Evolutionary conservation across 305 asterid species (phyloP).

Genomic region (Solanum hybrid): DNA sequence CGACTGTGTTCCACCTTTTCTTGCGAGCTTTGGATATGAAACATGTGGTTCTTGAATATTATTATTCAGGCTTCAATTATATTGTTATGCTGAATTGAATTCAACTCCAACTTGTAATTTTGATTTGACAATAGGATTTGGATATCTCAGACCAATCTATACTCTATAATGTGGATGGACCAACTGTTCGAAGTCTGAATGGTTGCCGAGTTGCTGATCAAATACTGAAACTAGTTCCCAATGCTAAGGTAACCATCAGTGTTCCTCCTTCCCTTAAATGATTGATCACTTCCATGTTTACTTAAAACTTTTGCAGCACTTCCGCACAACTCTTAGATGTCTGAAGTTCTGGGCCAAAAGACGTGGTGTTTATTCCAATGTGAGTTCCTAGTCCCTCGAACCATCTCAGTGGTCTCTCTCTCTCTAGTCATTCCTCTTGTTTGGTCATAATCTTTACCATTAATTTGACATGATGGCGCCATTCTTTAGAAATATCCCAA

Average conservation of each 20-base stretch:
- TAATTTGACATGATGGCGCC: not conserved
- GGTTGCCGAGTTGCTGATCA: conserved; percentile 93
- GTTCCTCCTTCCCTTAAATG: not conserved
- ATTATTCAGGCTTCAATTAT: not conserved
- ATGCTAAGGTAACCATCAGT: conserved; percentile 40
- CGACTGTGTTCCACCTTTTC: not conserved
- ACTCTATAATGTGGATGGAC: conserved; percentile 56
- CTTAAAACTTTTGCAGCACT: conserved; percentile 33
- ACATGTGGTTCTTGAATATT: not conserved
- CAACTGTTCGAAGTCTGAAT: conserved; percentile 75
- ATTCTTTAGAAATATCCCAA: not conserved
- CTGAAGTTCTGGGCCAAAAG: conserved; percentile 85
- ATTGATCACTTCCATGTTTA: conserved; percentile 2
- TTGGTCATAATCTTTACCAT: not conserved
- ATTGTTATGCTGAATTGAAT: not conserved
- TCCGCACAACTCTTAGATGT: conserved; percentile 64
- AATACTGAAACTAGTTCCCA: conserved; percentile 77
- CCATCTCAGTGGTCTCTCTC: not conserved
- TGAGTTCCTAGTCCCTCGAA: conserved; percentile 20
- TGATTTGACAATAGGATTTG: conserved; percentile 43
- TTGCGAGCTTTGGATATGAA: not conserved
- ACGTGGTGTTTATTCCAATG: conserved; percentile 86
- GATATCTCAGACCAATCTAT: conserved; percentile 60
- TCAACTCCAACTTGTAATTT: not conserved
- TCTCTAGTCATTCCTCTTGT: not conserved